Evolutionary conservation across 345 rosid species (phyloP).

Genomic region (Euclidium syriacum): DNA sequence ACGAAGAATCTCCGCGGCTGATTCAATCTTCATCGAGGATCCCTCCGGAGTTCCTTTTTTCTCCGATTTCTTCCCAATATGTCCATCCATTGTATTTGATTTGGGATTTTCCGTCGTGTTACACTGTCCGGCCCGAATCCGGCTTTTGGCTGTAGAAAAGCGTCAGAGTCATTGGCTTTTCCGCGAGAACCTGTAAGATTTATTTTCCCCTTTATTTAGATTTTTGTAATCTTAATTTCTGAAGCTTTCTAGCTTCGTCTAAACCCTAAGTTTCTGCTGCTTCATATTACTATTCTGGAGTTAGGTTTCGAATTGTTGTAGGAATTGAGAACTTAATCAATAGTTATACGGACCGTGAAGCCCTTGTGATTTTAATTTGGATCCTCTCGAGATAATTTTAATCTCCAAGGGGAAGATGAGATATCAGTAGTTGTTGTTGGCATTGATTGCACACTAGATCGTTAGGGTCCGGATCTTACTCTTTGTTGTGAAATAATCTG

Average conservation of each 20-base stretch:
- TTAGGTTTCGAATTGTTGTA: neutral
- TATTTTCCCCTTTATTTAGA: neutral
- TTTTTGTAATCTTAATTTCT: neutral
- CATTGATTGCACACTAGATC: neutral
- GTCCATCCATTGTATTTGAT: conserved; percentile 15
- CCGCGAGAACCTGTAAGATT: conserved; percentile 23
- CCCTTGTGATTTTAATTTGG: neutral
- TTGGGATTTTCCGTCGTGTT: neutral
- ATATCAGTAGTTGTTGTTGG: neutral
- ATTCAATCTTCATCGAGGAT: conserved; percentile 19
- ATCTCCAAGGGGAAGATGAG: neutral
- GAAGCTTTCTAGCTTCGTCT: conserved; percentile 17
- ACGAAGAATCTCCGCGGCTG: conserved; percentile 11
- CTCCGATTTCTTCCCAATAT: neutral
- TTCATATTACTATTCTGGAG: neutral
- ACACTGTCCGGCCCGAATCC: conserved; percentile 1
- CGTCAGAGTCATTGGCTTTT: conserved; percentile 12
- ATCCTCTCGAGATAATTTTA: neutral
- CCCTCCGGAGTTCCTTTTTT: neutral
- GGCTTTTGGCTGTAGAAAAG: neutral
- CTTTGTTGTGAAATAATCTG: conserved; percentile 13
- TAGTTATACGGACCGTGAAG: neutral
- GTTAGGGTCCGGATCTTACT: conserved; percentile 5
- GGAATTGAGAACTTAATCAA: neutral
- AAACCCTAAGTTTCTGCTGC: conserved; percentile 22